Evolutionary conservation across 768 basidiomycete genomes (phyloP).

Genomic region (Scleroderma citrinum): DNA sequence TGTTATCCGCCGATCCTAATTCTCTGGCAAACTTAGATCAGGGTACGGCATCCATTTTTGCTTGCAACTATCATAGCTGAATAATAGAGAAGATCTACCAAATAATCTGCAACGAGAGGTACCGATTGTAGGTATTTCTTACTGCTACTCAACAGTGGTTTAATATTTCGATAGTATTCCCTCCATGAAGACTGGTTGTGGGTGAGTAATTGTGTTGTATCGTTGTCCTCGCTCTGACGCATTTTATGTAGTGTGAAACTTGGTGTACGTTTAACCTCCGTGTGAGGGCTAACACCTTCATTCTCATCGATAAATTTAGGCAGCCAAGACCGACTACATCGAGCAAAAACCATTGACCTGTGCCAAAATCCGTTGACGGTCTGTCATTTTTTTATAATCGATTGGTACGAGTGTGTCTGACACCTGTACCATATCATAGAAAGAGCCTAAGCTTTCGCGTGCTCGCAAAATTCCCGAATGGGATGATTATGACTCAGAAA

Average conservation of each 20-base stretch:
- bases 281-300: conserved; percentile 2
- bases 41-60: conserved; percentile 37
- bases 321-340: conserved; percentile 75
- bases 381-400: conserved; percentile 18
- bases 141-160: neutral
- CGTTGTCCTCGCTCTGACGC: conserved; percentile 4
- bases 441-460: conserved; percentile 92
- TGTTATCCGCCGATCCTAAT: conserved; percentile 88
- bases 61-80: neutral
- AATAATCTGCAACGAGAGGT: conserved; percentile 91
- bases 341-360: conserved; percentile 87
- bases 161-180: conserved; percentile 53
- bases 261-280: conserved; percentile 66
- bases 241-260: conserved; percentile 73
- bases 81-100: conserved; percentile 63
- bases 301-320: conserved; percentile 33
- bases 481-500: conserved; percentile 91
- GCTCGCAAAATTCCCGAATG: conserved; percentile 97
- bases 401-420: neutral
- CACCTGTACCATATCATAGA: conserved; percentile 43
- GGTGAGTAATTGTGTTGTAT: conserved; percentile 42
- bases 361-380: conserved; percentile 97
- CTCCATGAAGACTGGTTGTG: conserved; percentile 94
- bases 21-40: conserved; percentile 95
- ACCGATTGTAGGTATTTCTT: conserved; percentile 76